Conservation (phyloP, 352 stramenopile species). For the Phytophthora ohioensis region DNA sequence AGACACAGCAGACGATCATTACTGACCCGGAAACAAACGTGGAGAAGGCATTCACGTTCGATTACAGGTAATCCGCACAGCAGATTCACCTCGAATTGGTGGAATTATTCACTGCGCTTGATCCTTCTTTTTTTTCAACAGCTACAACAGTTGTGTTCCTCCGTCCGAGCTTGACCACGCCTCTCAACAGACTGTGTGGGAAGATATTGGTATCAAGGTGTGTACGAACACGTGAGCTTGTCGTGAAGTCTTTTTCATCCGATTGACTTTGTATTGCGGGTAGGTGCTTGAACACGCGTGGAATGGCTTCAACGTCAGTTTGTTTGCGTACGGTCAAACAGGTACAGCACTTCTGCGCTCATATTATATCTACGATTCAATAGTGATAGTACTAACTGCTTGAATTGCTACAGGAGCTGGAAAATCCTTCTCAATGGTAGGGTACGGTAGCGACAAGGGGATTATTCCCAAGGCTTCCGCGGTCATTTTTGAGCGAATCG, state of each 20-base stretch:
- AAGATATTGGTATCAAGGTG: constrained; percentile 86
- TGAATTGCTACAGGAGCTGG: constrained; percentile 51
- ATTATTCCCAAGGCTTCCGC: constrained; percentile 86
- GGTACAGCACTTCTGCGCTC: constrained; percentile 19
- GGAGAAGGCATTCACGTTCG: constrained; percentile 89
- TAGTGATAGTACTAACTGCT: neutral
- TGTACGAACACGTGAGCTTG: constrained; percentile 1
- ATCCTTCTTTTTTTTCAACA: constrained; percentile 26
- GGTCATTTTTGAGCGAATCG: constrained; percentile 88
- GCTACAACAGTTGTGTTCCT: constrained; percentile 86
- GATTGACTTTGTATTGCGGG: neutral
- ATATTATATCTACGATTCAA: too few relatives aligned
- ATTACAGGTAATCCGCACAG: constrained; percentile 67
- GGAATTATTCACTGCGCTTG: neutral
- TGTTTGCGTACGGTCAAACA: constrained; percentile 91
- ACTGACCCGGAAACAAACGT: constrained; percentile 78
- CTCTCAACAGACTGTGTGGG: constrained; percentile 86
- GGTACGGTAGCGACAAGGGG: constrained; percentile 81
- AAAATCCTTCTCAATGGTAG: constrained; percentile 91
- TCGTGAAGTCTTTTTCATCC: neutral
- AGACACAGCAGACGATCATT: constrained; percentile 87
- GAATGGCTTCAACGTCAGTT: constrained; percentile 91
- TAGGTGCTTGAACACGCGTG: constrained; percentile 89
- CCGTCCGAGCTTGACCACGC: constrained; percentile 64
- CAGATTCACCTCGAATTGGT: too few relatives aligned